Evolutionary conservation across 2,329 filamentous ascomycete species (phyloP).

Genomic region (Kalaharituber pfeilii): DNA sequence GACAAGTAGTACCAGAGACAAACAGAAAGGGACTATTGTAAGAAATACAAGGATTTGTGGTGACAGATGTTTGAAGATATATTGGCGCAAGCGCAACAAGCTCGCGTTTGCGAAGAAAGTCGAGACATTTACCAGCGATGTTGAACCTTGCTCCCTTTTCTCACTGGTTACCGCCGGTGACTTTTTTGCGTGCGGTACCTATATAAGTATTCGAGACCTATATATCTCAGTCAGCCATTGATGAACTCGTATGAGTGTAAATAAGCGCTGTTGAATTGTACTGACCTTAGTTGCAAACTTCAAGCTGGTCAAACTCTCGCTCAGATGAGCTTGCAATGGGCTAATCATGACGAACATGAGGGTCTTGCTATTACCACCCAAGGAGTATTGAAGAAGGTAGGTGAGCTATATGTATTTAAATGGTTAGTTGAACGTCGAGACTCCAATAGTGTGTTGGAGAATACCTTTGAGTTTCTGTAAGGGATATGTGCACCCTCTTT

Average conservation of each 20-base stretch:
- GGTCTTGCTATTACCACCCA: constrained; percentile 91
- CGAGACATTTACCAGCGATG: no score
- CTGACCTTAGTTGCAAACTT: constrained; percentile 83
- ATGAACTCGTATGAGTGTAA: neutral
- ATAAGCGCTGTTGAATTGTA: constrained; percentile 13
- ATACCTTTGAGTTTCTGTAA: constrained; percentile 87
- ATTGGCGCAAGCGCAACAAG: no score
- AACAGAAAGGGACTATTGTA: no score
- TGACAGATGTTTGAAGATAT: no score
- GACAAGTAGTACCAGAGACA: no score
- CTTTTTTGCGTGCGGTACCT: constrained; percentile 64
- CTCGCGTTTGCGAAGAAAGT: no score
- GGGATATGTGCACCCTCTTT: constrained; percentile 66
- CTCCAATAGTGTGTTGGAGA: no score
- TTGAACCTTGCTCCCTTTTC: no score
- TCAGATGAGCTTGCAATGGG: constrained; percentile 73
- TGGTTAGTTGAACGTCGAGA: constrained; percentile 17
- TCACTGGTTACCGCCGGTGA: constrained; percentile 20
- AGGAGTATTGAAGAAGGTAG: constrained; percentile 80
- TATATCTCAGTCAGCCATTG: constrained; percentile 9
- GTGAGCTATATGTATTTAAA: constrained; percentile 49
- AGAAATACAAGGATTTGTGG: no score
- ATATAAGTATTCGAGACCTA: constrained; percentile 80
- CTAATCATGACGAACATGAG: constrained; percentile 99
- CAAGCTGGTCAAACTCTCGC: constrained; percentile 84